Base-by-base conservation (phyloP, 306 rosid species). In the Leucaena leucocephala region DNA sequence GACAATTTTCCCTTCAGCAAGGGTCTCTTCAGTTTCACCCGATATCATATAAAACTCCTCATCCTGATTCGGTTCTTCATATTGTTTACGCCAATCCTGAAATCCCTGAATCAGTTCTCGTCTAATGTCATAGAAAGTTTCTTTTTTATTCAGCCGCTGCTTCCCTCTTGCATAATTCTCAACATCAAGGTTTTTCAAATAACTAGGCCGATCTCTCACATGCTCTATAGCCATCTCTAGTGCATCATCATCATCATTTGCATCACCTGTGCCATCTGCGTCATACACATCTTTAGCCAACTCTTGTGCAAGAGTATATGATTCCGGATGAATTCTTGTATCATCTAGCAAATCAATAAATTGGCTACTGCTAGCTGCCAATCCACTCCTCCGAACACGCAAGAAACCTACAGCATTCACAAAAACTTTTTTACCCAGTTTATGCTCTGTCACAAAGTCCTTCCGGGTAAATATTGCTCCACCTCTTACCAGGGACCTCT, bases 311-410 rank as follows among this genome's bases (percentile, higher is more conserved):
- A 93, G 87, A 70, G 54, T 78, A 88, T 96, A 96, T 43, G 98
- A 93, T 78, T 96, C 99, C 6, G 99, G 99, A 85, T 96, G 99
- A 77, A 96, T 96, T 82, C 99, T 88, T 17, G 99, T 96, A 88
- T 96, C 98, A 83, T 96, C 99, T 84, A 96, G 85, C 84, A 96
- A 86, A 86, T 96, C 99, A 64, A 96, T 91, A 86, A 86, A 91
- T 70, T 93, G 97, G 85, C 94, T 91, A 86, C 98, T 91, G 79
- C 88, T 89, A 38, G 94, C 87, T 80, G 96, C 99, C 91, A 91
- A 82, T 65, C 99, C 99, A 87, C 98, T 90, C 57, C 99, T 85
- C 81, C 96, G 87, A 48, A 96, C 93, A 83, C 98, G 98, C 90
- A 96, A 80, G 83, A 93, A 96, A 81, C 99, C 99, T 79, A 85